phyloP scores from a whole-genome alignment of 202 grass and related monocot genomes.

The Schoenoplectus triqueter region DNA sequence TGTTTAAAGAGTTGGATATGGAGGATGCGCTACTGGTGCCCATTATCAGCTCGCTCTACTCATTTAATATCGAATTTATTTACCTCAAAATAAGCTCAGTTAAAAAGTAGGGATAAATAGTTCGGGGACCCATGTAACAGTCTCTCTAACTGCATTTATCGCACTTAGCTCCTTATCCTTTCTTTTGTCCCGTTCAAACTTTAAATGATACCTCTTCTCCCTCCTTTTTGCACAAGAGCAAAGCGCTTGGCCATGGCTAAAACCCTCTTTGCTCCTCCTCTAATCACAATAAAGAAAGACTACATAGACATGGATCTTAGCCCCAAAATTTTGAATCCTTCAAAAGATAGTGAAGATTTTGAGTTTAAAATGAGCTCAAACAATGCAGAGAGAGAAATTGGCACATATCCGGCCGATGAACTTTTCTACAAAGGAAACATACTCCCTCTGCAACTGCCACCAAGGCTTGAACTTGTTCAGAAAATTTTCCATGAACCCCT shows the following conservation, averaged over 20 bases:
- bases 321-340: constrained; percentile 26
- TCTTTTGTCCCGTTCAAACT: constrained; percentile 35
- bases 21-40: not conserved
- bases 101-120: not conserved
- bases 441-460: constrained; percentile 71
- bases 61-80: not conserved
- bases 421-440: constrained; percentile 96
- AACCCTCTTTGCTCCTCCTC: constrained; percentile 27
- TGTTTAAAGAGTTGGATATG: not conserved
- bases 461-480: constrained; percentile 76
- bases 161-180: constrained; percentile 19
- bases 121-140: not conserved
- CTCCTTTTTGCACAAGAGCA: constrained; percentile 8
- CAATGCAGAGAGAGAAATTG: constrained; percentile 31
- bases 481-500: constrained; percentile 52
- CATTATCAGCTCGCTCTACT: constrained; percentile 7
- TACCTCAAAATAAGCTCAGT: not conserved
- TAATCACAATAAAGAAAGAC: constrained; percentile 53
- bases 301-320: constrained; percentile 95
- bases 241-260: constrained; percentile 26
- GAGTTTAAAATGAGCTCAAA: constrained; percentile 63
- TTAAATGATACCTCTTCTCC: constrained; percentile 33
- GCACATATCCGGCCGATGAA: constrained; percentile 73
- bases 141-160: constrained; percentile 9
- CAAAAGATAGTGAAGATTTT: constrained; percentile 50